Evolutionary conservation across 164 flowering plant species (phyloP), one percentile per base, ranked within the genome.

Genomic region (Brasenia schreberi): DNA sequence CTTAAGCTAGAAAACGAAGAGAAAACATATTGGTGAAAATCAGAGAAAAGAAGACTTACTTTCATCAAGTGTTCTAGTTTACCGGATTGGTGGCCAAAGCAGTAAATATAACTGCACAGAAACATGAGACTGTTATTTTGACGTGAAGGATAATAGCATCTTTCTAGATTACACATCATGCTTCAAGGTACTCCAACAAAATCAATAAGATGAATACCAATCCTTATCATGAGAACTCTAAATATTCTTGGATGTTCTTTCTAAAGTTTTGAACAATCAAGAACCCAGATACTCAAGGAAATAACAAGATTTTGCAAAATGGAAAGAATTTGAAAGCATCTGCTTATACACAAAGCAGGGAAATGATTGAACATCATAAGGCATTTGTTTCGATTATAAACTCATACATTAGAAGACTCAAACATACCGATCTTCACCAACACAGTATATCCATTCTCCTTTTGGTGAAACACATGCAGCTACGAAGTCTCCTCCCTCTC

Each of bases 401-500:
- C 14, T 3, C 23, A 18, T 64, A 56, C 9, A n/a, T 43, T 27
- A 49, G 14, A 49, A 49, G 5, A 6, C 4, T 49, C 56, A 49
- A 6, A 19, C 42, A 39, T 80, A 90, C 98, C 90, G 89, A 82
- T 95, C 97, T 80, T 95, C 97, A 70, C 94, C 98, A 67, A 90
- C 79, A 76, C 97, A 95, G 69, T 92, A 92, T 64, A 92, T 86
- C 99, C 99, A 95, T 65, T 92, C 99, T 67, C 97, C 97, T 79
- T 95, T 95, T 0, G 99, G 96, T 10, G 99, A 95, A 68, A 95
- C 77, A 80, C 90, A 88, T 17, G 98, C 96, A 23, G 99, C 97
- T 68, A 84, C 88, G 79, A 92, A 95, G 74, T 95, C 99, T 66
- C 98, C 99, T 45, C 97, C 99, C 82, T 92, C 99, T 76, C 89